phyloP scores from a whole-genome alignment of 305 asterid species.

The Fraxinus baroniana region DNA sequence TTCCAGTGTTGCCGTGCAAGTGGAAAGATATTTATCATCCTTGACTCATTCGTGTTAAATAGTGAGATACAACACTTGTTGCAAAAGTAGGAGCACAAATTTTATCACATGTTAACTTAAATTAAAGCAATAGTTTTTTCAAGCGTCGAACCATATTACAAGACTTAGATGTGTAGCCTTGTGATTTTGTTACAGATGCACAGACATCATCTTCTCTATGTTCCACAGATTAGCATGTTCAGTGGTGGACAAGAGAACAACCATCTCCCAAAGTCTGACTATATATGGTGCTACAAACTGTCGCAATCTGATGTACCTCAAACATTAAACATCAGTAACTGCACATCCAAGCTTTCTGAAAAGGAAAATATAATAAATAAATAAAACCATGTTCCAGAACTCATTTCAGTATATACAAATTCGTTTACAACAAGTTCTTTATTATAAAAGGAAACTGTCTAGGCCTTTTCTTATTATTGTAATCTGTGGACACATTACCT shows the following conservation, averaged over 20 bases:
- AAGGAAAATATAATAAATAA: not conserved
- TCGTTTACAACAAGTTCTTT: not conserved
- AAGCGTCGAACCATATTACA: not conserved
- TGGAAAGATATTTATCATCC: not conserved
- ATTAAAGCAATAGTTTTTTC: not conserved
- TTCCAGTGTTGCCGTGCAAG: not conserved
- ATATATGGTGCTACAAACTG: constrained; percentile 24
- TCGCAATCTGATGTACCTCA: constrained; percentile 18
- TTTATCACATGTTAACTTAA: not conserved
- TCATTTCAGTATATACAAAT: not conserved
- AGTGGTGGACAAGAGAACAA: constrained; percentile 29
- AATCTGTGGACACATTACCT: not conserved
- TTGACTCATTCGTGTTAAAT: not conserved
- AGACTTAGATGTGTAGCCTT: not conserved
- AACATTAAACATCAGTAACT: constrained; percentile 30
- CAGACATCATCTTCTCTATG: constrained; percentile 28
- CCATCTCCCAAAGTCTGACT: constrained; percentile 24
- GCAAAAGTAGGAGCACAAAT: not conserved
- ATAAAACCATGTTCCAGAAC: not conserved
- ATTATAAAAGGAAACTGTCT: not conserved
- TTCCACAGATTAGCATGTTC: constrained; percentile 24
- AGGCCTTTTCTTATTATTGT: not conserved
- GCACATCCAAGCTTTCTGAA: constrained; percentile 20
- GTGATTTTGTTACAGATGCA: not conserved
- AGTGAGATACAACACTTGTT: not conserved